Evolutionary conservation across 441 rosid species (phyloP).

Genomic region (Pelargonium cotyledonis): DNA sequence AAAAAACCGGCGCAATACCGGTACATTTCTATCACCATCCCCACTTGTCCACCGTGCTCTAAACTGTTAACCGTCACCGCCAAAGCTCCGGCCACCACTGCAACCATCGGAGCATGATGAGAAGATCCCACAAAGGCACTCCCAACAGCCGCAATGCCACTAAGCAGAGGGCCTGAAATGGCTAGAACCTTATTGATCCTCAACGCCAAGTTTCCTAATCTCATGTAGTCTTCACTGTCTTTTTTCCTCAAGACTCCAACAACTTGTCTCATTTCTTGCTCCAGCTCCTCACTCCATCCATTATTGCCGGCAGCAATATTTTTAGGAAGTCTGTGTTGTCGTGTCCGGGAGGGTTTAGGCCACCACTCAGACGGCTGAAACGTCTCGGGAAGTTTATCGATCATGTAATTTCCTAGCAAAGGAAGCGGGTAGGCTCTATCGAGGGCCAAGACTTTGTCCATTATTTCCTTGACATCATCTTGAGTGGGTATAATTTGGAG

Average conservation of each 20-base stretch:
- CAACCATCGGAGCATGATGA: slow-evolving; percentile 26
- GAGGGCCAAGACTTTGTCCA: slow-evolving; percentile 47
- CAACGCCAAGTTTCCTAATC: slow-evolving; percentile 42
- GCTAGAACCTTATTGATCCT: slow-evolving; percentile 56
- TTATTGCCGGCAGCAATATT: too few species aligned
- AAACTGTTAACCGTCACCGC: slow-evolving; percentile 45
- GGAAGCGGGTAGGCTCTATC: slow-evolving; percentile 68
- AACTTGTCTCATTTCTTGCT: slow-evolving; percentile 44
- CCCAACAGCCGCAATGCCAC: slow-evolving; percentile 52
- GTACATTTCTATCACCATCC: slow-evolving; percentile 85
- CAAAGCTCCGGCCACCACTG: slow-evolving; percentile 42
- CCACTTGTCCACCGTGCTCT: slow-evolving; percentile 66
- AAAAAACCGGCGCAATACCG: slow-evolving; percentile 63
- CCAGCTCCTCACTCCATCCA: slow-evolving; percentile 50
- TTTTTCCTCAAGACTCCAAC: slow-evolving; percentile 40
- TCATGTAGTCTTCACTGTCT: slow-evolving; percentile 59
- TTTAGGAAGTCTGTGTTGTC: too few species aligned
- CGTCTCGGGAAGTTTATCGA: slow-evolving; percentile 47
- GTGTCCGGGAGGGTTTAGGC: slow-evolving; percentile 20
- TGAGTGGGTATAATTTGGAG: slow-evolving; percentile 20
- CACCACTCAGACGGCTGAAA: slow-evolving; percentile 67
- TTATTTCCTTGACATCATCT: slow-evolving; percentile 41
- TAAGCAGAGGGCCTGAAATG: slow-evolving; percentile 50
- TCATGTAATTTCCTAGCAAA: slow-evolving; percentile 52
- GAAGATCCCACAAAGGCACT: slow-evolving; percentile 31